phyloP scores from a whole-genome alignment of 495 filamentous ascomycete species.

The Lasiosphaeria ovina region DNA sequence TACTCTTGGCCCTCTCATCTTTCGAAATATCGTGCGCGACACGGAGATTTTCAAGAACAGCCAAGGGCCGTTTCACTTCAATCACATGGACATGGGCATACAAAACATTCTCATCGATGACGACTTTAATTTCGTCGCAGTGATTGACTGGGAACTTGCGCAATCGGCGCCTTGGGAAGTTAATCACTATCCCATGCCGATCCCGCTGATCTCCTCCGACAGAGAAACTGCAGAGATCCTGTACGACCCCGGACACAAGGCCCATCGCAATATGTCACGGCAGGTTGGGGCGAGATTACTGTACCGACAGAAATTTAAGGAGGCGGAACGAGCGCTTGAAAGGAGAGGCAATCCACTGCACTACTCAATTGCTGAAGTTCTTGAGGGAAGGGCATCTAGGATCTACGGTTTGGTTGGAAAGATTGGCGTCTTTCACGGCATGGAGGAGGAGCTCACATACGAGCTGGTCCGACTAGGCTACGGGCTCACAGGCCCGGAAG shows the following conservation, averaged over 20 bases:
- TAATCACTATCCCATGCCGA: background rate
- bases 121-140: background rate
- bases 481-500: conserved; percentile 6
- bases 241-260: background rate
- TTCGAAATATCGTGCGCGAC: conserved; percentile 7
- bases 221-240: background rate
- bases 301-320: background rate
- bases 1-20: conserved; percentile 8
- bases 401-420: conserved; percentile 8
- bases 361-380: conserved; percentile 7
- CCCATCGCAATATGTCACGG: background rate
- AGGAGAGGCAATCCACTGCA: conserved; percentile 1
- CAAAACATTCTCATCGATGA: background rate
- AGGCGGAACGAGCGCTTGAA: background rate
- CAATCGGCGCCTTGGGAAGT: conserved; percentile 1
- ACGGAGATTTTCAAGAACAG: conserved; percentile 2
- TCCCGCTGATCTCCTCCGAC: background rate
- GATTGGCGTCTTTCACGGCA: conserved; percentile 9
- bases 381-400: conserved; percentile 5
- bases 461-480: conserved; percentile 7
- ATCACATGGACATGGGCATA: conserved; percentile 26
- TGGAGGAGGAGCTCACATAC: conserved; percentile 8
- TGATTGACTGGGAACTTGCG: conserved; percentile 1
- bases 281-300: background rate
- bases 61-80: conserved; percentile 24